Base-by-base conservation (phyloP, 2,329 filamentous ascomycete genomes). In the Fusarium lateritium region DNA sequence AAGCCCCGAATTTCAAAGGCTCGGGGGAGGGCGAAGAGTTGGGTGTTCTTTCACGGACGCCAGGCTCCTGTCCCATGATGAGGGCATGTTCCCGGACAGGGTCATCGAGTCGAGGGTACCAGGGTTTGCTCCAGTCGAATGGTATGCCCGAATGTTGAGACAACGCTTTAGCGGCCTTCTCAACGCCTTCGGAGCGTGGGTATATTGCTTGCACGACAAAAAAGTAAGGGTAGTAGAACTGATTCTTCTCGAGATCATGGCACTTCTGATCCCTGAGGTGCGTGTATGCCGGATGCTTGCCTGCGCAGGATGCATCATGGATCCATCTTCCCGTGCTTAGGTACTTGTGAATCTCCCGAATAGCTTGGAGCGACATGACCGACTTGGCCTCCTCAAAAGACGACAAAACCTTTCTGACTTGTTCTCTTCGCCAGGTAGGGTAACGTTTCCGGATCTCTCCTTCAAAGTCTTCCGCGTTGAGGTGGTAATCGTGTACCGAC, bases 141-240 rank as follows among this genome's bases (percentile, higher is more conserved):
- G 6, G 14, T 6, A 50, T 21, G 14, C 17, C 33, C 46, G 34
- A 50, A 19, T 50, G 46, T 7, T 14, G 21, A 3, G 31, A 38
- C 15, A 50, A n/a, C n/a, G 28, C 46, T 31, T 19, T 7, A 15
- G 10, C 21, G 26, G 39, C 7, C n/a, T 13, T 10, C 14, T 10
- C 7, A 6, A 24, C n/a, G 11, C 19, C 15, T 5, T 38, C 15
- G 2, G 15, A 24, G 3, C 17, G 13, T 15, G 46, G 34, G 6
- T 39, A 50, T 6, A 39, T n/a, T 2, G 46, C 46, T 17, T 50
- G 33, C 9, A 50, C 9, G 4, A 50, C 24, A 17, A 50, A 28
- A 15, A 50, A 50, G 19, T 39, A n/a, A 22, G 46, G 33, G 15
- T 50, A 38, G 34, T 50, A 50, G 17, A 50, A 34, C 21, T n/a